A percentile compares a stretch with the other conserved stretches of the same genome.
Evolutionary conservation across 495 filamentous ascomycete species (phyloP).

Genomic region (Hypoxylon rickii): DNA sequence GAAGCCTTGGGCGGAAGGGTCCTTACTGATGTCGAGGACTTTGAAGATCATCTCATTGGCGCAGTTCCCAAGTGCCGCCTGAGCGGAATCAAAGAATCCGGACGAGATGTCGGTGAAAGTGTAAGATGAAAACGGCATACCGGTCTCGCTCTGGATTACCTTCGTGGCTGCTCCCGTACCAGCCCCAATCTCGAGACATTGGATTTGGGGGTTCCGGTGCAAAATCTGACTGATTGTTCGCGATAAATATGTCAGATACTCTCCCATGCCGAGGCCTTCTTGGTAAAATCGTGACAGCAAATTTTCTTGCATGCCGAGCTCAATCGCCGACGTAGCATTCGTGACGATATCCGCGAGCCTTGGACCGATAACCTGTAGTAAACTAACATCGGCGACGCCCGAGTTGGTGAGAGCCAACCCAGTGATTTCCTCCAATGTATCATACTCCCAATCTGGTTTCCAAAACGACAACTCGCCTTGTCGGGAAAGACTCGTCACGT

Average conservation of each 20-base stretch:
- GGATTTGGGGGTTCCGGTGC: slow-evolving; percentile 47
- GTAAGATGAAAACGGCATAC: slow-evolving; percentile 35
- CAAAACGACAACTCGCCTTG: background rate
- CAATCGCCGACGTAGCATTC: background rate
- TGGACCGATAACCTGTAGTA: background rate
- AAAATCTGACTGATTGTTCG: slow-evolving; percentile 42
- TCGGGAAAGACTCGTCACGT: background rate
- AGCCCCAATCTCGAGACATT: slow-evolving; percentile 54
- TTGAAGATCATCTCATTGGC: slow-evolving; percentile 48
- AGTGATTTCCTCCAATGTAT: background rate
- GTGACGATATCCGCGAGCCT: background rate
- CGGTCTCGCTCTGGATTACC: background rate
- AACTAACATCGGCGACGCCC: slow-evolving; percentile 1
- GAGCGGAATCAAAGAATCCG: slow-evolving; percentile 41
- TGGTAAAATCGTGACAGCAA: slow-evolving; percentile 44
- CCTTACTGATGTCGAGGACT: slow-evolving; percentile 48
- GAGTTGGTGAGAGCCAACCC: background rate
- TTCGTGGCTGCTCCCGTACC: slow-evolving; percentile 52
- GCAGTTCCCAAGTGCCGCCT: slow-evolving; percentile 13
- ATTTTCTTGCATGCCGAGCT: slow-evolving; percentile 29
- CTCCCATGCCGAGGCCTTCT: slow-evolving; percentile 33
- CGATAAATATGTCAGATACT: slow-evolving; percentile 24
- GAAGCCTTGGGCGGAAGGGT: slow-evolving; percentile 49
- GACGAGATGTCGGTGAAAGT: slow-evolving; percentile 50
- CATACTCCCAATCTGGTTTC: slow-evolving; percentile 1